Evolutionary conservation across 306 rosid species (phyloP).

Genomic region (Coriaria nepalensis): DNA sequence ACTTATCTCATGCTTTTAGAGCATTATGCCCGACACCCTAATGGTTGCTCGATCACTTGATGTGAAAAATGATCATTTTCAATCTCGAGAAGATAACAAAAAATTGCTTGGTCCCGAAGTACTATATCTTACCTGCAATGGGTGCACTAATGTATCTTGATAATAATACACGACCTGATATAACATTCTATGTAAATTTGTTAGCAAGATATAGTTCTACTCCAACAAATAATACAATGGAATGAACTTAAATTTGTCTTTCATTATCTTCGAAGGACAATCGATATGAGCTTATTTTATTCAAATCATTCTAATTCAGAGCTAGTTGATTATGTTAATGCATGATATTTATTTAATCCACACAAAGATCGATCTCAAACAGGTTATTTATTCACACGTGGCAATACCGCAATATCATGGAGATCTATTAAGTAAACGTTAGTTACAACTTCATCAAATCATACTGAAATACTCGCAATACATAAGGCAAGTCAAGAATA

Average conservation of each 20-base stretch:
- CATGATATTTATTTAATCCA: neutral
- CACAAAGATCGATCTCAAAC: neutral
- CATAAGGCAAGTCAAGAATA: neutral
- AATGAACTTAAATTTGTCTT: neutral
- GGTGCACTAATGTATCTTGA: neutral
- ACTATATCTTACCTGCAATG: neutral
- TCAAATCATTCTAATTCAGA: neutral
- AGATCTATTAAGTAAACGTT: neutral
- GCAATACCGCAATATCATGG: neutral
- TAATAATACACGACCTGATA: neutral
- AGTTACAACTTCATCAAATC: neutral
- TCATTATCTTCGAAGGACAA: neutral
- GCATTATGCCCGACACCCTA: no score
- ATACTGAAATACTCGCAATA: neutral
- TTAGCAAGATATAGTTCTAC: neutral
- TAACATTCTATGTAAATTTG: neutral
- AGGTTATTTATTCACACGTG: neutral
- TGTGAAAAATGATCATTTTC: neutral
- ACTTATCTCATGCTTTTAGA: no score
- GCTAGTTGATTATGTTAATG: neutral
- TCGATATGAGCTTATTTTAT: neutral
- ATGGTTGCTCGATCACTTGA: neutral
- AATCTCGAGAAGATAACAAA: neutral
- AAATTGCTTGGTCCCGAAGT: neutral
- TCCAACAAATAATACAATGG: neutral